phyloP scores from a whole-genome alignment of 495 filamentous ascomycete species.

The Hypoxylon fragiforme region DNA sequence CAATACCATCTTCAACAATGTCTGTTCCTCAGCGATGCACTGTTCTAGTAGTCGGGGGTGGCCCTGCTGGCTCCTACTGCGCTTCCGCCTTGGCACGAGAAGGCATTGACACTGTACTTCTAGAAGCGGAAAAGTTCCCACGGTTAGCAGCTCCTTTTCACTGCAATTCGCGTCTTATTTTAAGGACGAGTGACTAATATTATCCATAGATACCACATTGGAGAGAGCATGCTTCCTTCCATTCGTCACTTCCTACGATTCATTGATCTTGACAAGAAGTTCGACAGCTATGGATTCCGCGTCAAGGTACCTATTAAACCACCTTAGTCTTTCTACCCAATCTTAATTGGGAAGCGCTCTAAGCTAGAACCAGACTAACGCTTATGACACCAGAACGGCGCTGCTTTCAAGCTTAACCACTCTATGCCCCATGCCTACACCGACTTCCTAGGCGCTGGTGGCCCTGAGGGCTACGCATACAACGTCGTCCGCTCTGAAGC shows the following conservation, averaged over 20 bases:
- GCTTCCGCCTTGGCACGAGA: background rate
- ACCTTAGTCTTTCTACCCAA: too few species aligned
- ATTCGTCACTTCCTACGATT: background rate
- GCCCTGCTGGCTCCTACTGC: background rate
- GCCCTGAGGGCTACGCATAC: background rate
- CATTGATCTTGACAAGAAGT: background rate
- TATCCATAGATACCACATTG: background rate
- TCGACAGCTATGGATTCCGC: constrained; percentile 1
- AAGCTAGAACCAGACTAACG: background rate
- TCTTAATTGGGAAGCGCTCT: background rate
- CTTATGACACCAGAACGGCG: background rate
- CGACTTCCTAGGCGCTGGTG: background rate
- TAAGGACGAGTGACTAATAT: background rate
- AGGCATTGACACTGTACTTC: background rate
- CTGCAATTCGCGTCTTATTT: background rate
- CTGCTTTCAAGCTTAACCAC: background rate
- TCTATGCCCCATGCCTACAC: background rate
- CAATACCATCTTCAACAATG: background rate
- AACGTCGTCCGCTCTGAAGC: background rate
- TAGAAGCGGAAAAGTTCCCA: background rate
- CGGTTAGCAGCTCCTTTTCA: background rate
- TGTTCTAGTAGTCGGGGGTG: background rate
- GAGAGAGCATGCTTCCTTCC: constrained; percentile 1
- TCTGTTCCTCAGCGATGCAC: background rate
- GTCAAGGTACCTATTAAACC: background rate